A percentile compares a stretch with the other conserved stretches of the same genome.
Evolutionary conservation across 805 yeast genomes (phyloP).

Genomic region (Candida glaebosa): DNA sequence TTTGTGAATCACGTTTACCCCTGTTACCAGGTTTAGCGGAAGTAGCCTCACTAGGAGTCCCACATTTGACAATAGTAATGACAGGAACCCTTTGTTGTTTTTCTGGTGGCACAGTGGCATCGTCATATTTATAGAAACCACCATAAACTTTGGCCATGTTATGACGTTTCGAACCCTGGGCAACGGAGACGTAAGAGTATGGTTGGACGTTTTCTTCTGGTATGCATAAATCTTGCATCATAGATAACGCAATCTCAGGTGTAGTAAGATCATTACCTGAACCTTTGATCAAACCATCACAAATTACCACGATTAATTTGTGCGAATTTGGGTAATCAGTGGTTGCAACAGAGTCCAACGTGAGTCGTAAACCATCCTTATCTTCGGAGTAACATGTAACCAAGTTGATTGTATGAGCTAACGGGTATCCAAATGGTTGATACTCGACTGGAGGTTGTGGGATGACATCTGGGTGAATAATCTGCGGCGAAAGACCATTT

Average conservation of each 20-base stretch:
- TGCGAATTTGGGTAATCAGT: slow-evolving; percentile 96
- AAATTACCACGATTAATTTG: slow-evolving; percentile 75
- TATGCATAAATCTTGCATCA: slow-evolving; percentile 72
- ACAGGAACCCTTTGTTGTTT: slow-evolving; percentile 86
- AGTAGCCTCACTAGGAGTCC: slow-evolving; percentile 74
- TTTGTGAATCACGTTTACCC: slow-evolving; percentile 94
- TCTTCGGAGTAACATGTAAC: slow-evolving; percentile 97
- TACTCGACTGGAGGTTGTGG: slow-evolving; percentile 89
- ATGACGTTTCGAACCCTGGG: slow-evolving; percentile 90
- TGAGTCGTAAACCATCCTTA: slow-evolving; percentile 77
- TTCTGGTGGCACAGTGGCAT: slow-evolving; percentile 66
- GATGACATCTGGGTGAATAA: slow-evolving; percentile 72
- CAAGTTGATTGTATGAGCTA: slow-evolving; percentile 41
- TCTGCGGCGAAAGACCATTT: slow-evolving; percentile 51
- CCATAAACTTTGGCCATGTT: slow-evolving; percentile 97
- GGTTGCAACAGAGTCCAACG: slow-evolving; percentile 90
- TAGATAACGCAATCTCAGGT: slow-evolving; percentile 81
- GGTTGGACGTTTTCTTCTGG: slow-evolving; percentile 76
- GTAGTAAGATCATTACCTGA: slow-evolving; percentile 86
- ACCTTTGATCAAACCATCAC: slow-evolving; percentile 95
- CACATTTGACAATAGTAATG: slow-evolving; percentile 78
- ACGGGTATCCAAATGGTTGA: slow-evolving; percentile 84
- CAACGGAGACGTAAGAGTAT: slow-evolving; percentile 90
- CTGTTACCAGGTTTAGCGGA: slow-evolving; percentile 80
- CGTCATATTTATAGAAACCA: slow-evolving; percentile 87